Base-by-base conservation (phyloP, 2,329 filamentous ascomycete species). In the Byssoonygena ceratinophila region DNA sequence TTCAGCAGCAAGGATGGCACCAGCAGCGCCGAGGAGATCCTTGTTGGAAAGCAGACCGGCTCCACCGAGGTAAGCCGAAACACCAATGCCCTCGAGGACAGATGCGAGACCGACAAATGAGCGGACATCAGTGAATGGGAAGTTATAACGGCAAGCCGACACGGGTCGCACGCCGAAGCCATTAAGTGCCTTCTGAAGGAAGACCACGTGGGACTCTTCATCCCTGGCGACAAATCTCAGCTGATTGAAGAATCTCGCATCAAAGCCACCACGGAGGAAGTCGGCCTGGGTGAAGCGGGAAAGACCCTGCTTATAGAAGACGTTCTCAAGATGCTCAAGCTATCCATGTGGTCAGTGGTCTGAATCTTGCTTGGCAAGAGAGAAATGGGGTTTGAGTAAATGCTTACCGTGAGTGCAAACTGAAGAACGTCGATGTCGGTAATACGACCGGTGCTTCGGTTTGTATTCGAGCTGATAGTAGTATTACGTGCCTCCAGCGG, bases 1-100 rank as follows among this genome's bases (percentile, higher is more conserved):
- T 61, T 85, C 82, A 52, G 83, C 76, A 27, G 79, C 79, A 31
- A 85, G 70, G 61, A 86, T 81, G 52, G 76, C 76, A 23, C 77
- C 81, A 1, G 81, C 82, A 3, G 75, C 76, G 0, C 77, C 77
- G 43, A 85, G 68, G 66, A 82, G 82, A 20, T 70, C 68, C 57
- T 79, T 75, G 63, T 75, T 73, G 55, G 76, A 72, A 56, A 80
- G 81, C 54, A 72, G 70, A 22, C 75, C 74, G 4, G 81, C 81
- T 16, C 80, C 81, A 43, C 80, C 79, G 43, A 85, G 74, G 67
- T 82, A 82, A 18, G 78, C 78, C 27, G 73, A 76, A 47, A 79
- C 74, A 57, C 78, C 79, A 37, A 82, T 76, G 51, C 74, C 75
- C 61, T 82, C 79, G 27, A 82, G 71, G 46, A 81, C 66, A 22